Evolutionary conservation across 2,329 filamentous ascomycete genomes (phyloP), one percentile per base, ranked within the genome.

Genomic region (Niveomyces coronatus): DNA sequence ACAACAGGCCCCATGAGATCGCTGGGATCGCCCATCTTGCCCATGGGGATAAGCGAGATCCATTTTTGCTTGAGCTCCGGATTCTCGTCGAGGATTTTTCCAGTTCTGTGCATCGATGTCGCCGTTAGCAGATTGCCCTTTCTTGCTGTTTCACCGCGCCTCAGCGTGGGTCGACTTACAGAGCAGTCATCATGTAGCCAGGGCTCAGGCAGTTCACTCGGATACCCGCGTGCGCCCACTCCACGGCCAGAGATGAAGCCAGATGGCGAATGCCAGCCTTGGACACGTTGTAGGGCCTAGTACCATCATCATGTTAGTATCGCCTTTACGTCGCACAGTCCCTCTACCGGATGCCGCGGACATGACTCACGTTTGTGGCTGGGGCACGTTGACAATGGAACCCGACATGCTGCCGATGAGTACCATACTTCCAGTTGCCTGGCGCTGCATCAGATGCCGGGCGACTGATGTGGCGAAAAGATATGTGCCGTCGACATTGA

Each of bases 341-440:
- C n/a, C n/a, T n/a, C n/a, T n/a, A n/a, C n/a, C n/a, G n/a, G n/a
- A n/a, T n/a, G 24, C 33, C 24, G 31, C 23, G 22, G 20, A 30
- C 3, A 16, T 8, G 9, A 58, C 70, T 59, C 51, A 74, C 68
- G 76, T 85, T 58, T 96, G 89, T 1, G 86, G 87, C 60, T 96
- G 89, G 13, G 89, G 89, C 8, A 95, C 83, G 54, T 96, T 96
- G 61, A 96, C 89, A 52, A 96, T 88, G 39, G 81, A 65, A 31
- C 88, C 89, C 36, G 82, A 88, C 88, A 96, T 96, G 71, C 83
- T 91, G 19, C 88, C 89, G 53, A 94, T 91, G 67, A 94, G 83
- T 51, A 95, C 85, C 58, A 96, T 88, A 64, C 82, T 91, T 30
- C 88, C 89, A 1, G 75, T 68, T 5, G 73, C 68, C 56, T 88